Evolutionary conservation across 148 eudicot species (phyloP).

Genomic region (Cornus controversa): DNA sequence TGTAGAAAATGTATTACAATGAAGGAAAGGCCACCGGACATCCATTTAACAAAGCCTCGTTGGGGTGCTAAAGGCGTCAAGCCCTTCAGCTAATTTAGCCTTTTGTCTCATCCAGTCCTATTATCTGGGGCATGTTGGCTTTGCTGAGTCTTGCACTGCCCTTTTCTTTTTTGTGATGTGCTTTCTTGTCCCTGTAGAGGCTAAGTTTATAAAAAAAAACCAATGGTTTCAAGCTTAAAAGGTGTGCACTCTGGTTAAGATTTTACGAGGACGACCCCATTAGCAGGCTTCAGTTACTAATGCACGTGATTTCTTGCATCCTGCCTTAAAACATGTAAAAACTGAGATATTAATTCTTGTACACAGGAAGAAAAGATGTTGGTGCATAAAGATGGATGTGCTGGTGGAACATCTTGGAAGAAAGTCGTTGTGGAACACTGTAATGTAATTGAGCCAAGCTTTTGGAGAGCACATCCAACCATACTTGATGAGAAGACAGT

Average conservation of each 20-base stretch:
- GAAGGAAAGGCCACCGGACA: not conserved
- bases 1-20: too few relatives aligned
- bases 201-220: not conserved
- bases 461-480: constrained; percentile 60
- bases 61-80: not conserved
- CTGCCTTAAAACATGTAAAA: not conserved
- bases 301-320: not conserved
- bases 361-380: constrained; percentile 28
- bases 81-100: not conserved
- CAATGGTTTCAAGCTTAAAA: not conserved
- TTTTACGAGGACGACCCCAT: too few relatives aligned
- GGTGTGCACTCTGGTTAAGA: not conserved
- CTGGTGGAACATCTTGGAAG: constrained; percentile 18
- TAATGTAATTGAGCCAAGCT: constrained; percentile 59
- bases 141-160: not conserved
- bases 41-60: not conserved
- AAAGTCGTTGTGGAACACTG: constrained; percentile 50
- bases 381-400: not conserved
- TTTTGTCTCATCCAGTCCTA: not conserved
- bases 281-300: not conserved
- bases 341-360: not conserved
- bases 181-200: not conserved
- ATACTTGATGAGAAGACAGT: constrained; percentile 35
- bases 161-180: not conserved
- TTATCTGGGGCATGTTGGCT: not conserved